These are phyloP conservation scores for Plasmodium coatneyi DNA, from an alignment of 169 alveolate species.

Conservation along the genomic window DNA sequence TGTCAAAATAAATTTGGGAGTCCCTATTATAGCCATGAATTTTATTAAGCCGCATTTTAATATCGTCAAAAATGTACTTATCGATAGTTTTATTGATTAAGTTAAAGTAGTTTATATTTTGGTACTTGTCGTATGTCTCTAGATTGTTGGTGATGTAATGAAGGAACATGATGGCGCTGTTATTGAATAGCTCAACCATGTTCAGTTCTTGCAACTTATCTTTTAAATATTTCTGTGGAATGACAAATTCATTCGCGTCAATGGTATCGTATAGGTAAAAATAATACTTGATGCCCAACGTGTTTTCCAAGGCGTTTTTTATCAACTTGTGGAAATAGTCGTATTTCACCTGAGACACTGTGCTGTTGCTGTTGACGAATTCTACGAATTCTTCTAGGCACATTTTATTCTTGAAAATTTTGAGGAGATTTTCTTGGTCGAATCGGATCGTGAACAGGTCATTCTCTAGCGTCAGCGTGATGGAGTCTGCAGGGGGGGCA, in stretches of 20 bases:
- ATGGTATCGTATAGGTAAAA: slow-evolving; percentile 84
- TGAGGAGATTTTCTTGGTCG: slow-evolving; percentile 53
- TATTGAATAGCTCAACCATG: slow-evolving; percentile 64
- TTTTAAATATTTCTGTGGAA: slow-evolving; percentile 79
- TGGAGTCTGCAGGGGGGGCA: slow-evolving; percentile 16
- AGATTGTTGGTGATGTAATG: slow-evolving; percentile 58
- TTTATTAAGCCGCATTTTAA: slow-evolving; percentile 55
- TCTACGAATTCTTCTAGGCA: slow-evolving; percentile 53
- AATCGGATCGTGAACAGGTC: slow-evolving; percentile 61
- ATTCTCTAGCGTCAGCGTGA: slow-evolving; percentile 36
- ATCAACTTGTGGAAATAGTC: slow-evolving; percentile 48
- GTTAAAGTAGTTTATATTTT: slow-evolving; percentile 46
- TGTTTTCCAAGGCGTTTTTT: slow-evolving; percentile 65
- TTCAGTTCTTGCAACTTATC: slow-evolving; percentile 33
- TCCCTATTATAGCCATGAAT: slow-evolving; percentile 44
- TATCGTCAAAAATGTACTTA: slow-evolving; percentile 40
- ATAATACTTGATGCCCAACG: slow-evolving; percentile 81
- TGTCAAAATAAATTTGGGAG: slow-evolving; percentile 49
- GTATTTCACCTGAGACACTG: slow-evolving; percentile 18
- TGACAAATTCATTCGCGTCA: slow-evolving; percentile 85
- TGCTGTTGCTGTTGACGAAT: slow-evolving; percentile 14
- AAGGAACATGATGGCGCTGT: slow-evolving; percentile 58
- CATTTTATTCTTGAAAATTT: slow-evolving; percentile 46
- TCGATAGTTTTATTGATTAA: slow-evolving; percentile 50
- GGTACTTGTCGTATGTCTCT: slow-evolving; percentile 52